These are phyloP conservation scores for Tetrapisispora phaffii DNA, from an alignment of 805 yeast genomes.

Conservation along the genomic window DNA sequence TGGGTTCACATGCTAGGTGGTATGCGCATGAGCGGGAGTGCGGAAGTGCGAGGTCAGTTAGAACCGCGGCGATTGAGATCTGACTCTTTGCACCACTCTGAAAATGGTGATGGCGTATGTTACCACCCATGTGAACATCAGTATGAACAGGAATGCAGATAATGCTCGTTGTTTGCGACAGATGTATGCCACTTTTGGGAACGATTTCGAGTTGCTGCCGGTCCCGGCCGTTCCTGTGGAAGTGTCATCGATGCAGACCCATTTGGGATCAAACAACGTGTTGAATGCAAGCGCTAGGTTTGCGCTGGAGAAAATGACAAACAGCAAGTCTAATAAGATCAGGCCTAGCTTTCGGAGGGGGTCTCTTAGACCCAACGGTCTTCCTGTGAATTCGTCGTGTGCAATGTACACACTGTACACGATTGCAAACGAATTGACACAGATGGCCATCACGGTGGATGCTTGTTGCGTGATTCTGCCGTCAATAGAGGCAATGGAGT, in stretches of 20 bases:
- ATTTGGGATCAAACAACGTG: conserved; percentile 64
- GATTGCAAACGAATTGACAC: conserved; percentile 70
- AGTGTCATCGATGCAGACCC: conserved; percentile 52
- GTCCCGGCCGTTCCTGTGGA: background rate
- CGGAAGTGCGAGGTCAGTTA: background rate
- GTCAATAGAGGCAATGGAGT: conserved; percentile 5
- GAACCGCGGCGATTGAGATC: conserved; percentile 17
- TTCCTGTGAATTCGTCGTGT: conserved; percentile 83
- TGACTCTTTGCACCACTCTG: conserved; percentile 66
- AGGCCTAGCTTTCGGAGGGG: conserved; percentile 76
- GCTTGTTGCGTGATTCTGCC: conserved; percentile 57
- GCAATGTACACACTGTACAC: conserved; percentile 73
- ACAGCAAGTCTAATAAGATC: conserved; percentile 70
- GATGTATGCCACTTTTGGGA: conserved; percentile 38
- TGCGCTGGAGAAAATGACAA: conserved; percentile 83
- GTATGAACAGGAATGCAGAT: conserved; percentile 68
- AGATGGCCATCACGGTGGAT: conserved; percentile 85
- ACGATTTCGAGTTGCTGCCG: conserved; percentile 8
- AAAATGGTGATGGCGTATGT: conserved; percentile 77
- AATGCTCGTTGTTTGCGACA: conserved; percentile 73
- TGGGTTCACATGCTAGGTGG: no score
- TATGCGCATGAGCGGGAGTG: no score
- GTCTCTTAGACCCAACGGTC: conserved; percentile 82
- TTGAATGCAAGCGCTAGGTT: conserved; percentile 79
- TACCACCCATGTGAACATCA: conserved; percentile 71